Conservation (phyloP, 768 basidiomycete genomes). For the Suillus weaverae region DNA sequence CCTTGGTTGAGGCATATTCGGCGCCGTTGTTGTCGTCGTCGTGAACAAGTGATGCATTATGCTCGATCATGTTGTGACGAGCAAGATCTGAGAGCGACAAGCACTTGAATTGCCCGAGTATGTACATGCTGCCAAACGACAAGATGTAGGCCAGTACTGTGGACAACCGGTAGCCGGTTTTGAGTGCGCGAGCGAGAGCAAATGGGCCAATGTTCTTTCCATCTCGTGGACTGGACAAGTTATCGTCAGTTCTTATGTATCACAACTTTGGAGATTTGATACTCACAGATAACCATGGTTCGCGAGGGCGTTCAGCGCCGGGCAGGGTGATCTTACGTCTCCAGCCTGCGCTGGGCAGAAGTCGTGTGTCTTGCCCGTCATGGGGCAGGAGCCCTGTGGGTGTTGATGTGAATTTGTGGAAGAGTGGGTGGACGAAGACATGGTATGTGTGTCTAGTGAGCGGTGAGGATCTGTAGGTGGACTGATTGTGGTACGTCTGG, state of each 20-base stretch:
- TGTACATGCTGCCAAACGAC: constrained; percentile 43
- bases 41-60: constrained; percentile 63
- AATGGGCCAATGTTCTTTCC: constrained; percentile 49
- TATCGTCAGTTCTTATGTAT: constrained; percentile 5
- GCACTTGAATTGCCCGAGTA: constrained; percentile 39
- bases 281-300: constrained; percentile 77
- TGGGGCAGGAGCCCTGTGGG: constrained; percentile 37
- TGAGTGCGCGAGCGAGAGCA: constrained; percentile 43
- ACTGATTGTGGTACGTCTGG: not conserved
- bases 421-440: constrained; percentile 9
- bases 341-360: constrained; percentile 46
- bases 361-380: constrained; percentile 39
- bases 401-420: constrained; percentile 23
- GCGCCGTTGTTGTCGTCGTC: constrained; percentile 39
- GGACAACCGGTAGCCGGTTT: constrained; percentile 53
- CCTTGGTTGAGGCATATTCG: constrained; percentile 45
- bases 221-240: constrained; percentile 45
- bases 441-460: not conserved
- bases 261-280: not conserved
- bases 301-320: constrained; percentile 71
- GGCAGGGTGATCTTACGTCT: constrained; percentile 67
- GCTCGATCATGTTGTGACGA: constrained; percentile 52
- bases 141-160: constrained; percentile 48
- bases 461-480: not conserved
- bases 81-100: constrained; percentile 43